phyloP scores from a whole-genome alignment of 176 grass and related monocot species.

The Dactylis glomerata region DNA sequence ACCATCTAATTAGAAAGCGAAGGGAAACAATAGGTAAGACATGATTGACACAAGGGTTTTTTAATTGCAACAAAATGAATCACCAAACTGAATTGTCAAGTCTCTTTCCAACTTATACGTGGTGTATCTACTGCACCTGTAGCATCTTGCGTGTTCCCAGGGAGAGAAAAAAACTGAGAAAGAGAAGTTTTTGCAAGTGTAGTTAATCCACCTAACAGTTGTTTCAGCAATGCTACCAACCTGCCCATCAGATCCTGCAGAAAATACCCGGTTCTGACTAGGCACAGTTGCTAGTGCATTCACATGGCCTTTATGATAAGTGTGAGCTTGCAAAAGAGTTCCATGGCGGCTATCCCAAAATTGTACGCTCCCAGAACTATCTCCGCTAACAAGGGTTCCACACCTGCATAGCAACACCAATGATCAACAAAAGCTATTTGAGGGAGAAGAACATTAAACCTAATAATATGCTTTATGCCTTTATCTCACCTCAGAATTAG shows the following conservation, averaged over 20 bases:
- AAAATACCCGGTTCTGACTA: slow-evolving; percentile 81
- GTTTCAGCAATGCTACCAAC: slow-evolving; percentile 54
- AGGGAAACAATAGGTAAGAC: neutral
- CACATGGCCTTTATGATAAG: slow-evolving; percentile 81
- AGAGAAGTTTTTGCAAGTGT: neutral
- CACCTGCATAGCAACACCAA: slow-evolving; percentile 60
- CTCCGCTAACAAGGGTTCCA: slow-evolving; percentile 92
- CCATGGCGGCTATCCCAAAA: slow-evolving; percentile 92
- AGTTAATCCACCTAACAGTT: slow-evolving; percentile 34
- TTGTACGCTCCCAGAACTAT: slow-evolving; percentile 86
- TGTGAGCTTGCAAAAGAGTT: slow-evolving; percentile 85
- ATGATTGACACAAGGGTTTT: neutral
- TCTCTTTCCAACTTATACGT: neutral
- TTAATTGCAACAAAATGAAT: neutral
- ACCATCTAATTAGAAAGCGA: neutral
- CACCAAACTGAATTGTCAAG: neutral
- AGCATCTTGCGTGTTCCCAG: neutral
- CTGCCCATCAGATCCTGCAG: slow-evolving; percentile 97
- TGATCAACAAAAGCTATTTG: slow-evolving; percentile 15
- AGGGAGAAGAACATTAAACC: neutral
- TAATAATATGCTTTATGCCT: neutral
- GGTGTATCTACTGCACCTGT: neutral
- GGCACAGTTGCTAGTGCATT: slow-evolving; percentile 78
- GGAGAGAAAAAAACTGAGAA: neutral
- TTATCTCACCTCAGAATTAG: slow-evolving; percentile 69